Base-by-base conservation (phyloP, 73 alveolate species). In the Paramecium primaurelia region DNA sequence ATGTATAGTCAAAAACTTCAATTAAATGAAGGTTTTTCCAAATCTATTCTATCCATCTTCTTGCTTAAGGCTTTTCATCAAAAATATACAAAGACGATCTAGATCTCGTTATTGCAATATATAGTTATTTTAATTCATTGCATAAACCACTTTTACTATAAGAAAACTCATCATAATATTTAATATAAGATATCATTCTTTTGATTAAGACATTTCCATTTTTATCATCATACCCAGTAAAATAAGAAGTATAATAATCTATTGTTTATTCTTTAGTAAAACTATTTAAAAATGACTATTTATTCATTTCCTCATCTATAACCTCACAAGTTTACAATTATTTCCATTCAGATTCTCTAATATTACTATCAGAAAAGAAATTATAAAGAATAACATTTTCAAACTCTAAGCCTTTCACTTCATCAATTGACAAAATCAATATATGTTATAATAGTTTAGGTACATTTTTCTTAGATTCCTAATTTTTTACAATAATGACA, bases 81-180 rank as follows among this genome's bases (percentile, higher is more conserved):
- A 64, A 97, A 68, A 97, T 97, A 28, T 96, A 69, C 11, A 97
- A 92, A 51, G 96, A 95, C 30, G 89, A 34, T 93, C 95, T 97
- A 1, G 99, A 96, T 80, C 99, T 88, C 8, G 99, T 97, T 37
- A 96, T 95, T n/a, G 98, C 97, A 20, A 96, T 97, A 89, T 97
- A 97, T 10, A 97, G 84, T 86, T 93, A 88, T 85, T 97, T 97
- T 9, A 97, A 94, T 73, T 97, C 98, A 36, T 92, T 93, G 86
- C 99, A 97, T 25, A 97, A 92, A 80, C 51, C 40, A 68, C 84
- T 68, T 59, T 85, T 42, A 2, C 95, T 64, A 44, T 71, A 47
- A 2, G 51, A 47, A 14, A 38, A 42, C n/a, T 42, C 68, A 77
- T 93, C 92, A 32, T 92, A 58, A 73, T 71, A 40, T 58, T 59